A percentile compares a stretch with the other conserved stretches of the same genome.
These are phyloP conservation scores for Dipteronia sinensis DNA, from an alignment of 345 rosid species.

Conservation along the genomic window DNA sequence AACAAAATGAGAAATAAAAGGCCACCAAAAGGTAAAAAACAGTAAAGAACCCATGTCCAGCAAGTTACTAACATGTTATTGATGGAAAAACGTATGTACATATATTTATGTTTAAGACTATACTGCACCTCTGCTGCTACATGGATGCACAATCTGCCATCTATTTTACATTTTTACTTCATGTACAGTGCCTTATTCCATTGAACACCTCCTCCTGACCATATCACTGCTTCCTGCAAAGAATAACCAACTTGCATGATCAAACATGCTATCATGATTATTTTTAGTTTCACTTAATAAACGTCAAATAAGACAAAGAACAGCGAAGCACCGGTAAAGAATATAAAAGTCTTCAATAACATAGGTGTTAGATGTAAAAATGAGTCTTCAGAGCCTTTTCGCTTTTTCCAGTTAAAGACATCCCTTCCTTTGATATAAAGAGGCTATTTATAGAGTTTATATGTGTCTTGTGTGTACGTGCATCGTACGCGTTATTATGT, in stretches of 20 bases:
- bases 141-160: neutral
- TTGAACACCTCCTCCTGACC: neutral
- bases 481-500: too few relatives aligned
- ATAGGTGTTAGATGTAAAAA: too few relatives aligned
- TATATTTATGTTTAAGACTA: neutral
- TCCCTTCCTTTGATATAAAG: too few relatives aligned
- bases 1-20: neutral
- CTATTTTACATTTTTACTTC: neutral
- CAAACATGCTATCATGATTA: neutral
- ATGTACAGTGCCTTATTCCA: neutral
- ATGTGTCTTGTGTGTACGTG: too few relatives aligned
- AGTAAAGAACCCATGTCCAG: neutral
- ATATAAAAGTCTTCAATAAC: neutral
- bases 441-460: too few relatives aligned
- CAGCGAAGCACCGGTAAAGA: neutral
- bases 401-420: too few relatives aligned
- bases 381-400: too few relatives aligned
- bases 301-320: neutral
- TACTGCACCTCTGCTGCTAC: neutral
- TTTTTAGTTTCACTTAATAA: neutral
- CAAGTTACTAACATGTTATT: neutral
- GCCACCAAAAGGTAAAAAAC: neutral
- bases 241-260: neutral
- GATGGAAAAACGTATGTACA: neutral
- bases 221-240: neutral